phyloP scores from a whole-genome alignment of 2,329 filamentous ascomycete species.

The Colletotrichum chlorophyti region DNA sequence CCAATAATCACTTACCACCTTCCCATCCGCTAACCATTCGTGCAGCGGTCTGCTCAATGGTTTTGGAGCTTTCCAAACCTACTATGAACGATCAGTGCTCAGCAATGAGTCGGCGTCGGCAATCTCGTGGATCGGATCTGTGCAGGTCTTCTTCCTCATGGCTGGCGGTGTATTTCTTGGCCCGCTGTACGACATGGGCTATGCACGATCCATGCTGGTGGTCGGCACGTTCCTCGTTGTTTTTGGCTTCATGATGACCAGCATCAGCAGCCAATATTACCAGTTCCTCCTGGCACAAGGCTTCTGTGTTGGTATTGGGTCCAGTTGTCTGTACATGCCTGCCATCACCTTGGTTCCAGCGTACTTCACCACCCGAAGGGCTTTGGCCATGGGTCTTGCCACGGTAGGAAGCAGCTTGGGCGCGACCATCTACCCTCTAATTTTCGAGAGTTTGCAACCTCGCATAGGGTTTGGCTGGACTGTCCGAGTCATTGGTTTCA shows the following conservation, averaged over 20 bases:
- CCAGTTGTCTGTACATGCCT: conserved; percentile 35
- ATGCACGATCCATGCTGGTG: conserved; percentile 61
- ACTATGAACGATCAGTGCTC: conserved; percentile 44
- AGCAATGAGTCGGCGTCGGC: conserved; percentile 39
- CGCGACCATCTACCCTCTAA: conserved; percentile 61
- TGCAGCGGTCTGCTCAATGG: conserved; percentile 38
- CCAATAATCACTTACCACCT: background rate
- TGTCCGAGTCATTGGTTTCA: conserved; percentile 42
- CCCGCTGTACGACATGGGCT: conserved; percentile 66
- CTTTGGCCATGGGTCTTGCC: conserved; percentile 65
- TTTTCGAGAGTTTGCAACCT: conserved; percentile 62
- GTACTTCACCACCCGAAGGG: conserved; percentile 63
- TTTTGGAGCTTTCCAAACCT: conserved; percentile 45
- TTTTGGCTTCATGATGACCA: conserved; percentile 69
- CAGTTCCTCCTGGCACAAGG: conserved; percentile 47
- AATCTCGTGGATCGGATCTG: conserved; percentile 65
- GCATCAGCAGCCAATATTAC: conserved; percentile 48
- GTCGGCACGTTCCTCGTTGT: conserved; percentile 61
- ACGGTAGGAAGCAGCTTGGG: conserved; percentile 64
- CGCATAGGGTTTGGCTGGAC: conserved; percentile 61
- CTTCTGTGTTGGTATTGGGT: conserved; percentile 43
- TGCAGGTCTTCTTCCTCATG: conserved; percentile 63
- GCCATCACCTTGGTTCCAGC: conserved; percentile 63
- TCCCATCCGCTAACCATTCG: conserved; percentile 43
- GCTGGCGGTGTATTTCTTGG: conserved; percentile 63